Conservation (phyloP, 2,329 filamentous ascomycete species). For the Claviceps lovelessii region DNA sequence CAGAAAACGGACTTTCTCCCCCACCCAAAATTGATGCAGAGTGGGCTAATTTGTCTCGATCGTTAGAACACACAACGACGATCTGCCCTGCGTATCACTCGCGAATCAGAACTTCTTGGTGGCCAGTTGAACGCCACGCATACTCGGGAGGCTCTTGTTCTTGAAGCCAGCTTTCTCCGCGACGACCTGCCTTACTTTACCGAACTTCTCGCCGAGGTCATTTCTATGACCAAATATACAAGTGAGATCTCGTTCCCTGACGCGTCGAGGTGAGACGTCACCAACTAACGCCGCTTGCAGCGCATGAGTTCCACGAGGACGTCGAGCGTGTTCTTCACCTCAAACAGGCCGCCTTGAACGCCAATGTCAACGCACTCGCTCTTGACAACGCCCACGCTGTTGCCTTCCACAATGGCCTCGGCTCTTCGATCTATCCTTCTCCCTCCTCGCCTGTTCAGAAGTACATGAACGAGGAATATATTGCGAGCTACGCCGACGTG, state of each 20-base stretch:
- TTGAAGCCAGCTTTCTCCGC: constrained; percentile 89
- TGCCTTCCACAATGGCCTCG: constrained; percentile 89
- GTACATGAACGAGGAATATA: constrained; percentile 63
- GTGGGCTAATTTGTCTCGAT: constrained; percentile 32
- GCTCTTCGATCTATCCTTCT: constrained; percentile 59
- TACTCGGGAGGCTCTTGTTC: constrained; percentile 81
- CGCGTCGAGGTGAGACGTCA: constrained; percentile 7
- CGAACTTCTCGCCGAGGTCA: constrained; percentile 85
- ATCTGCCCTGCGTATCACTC: constrained; percentile 80
- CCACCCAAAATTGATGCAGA: not conserved
- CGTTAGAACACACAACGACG: constrained; percentile 69
- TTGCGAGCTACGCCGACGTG: constrained; percentile 60
- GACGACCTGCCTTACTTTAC: constrained; percentile 95
- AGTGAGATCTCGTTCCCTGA: constrained; percentile 31
- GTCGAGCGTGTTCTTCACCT: constrained; percentile 62
- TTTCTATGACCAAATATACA: constrained; percentile 75
- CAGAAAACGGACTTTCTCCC: not conserved
- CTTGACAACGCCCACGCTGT: constrained; percentile 73
- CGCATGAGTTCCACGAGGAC: constrained; percentile 82
- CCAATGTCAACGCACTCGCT: constrained; percentile 51
- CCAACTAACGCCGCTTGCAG: constrained; percentile 29
- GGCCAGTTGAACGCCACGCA: constrained; percentile 78
- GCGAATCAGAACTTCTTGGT: constrained; percentile 90
- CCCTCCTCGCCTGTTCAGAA: constrained; percentile 57
- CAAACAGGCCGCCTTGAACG: constrained; percentile 59